A percentile compares a stretch with the other conserved stretches of the same genome.
Evolutionary conservation across 2,329 filamentous ascomycete species (phyloP).

Genomic region (Mariannaea elegans): DNA sequence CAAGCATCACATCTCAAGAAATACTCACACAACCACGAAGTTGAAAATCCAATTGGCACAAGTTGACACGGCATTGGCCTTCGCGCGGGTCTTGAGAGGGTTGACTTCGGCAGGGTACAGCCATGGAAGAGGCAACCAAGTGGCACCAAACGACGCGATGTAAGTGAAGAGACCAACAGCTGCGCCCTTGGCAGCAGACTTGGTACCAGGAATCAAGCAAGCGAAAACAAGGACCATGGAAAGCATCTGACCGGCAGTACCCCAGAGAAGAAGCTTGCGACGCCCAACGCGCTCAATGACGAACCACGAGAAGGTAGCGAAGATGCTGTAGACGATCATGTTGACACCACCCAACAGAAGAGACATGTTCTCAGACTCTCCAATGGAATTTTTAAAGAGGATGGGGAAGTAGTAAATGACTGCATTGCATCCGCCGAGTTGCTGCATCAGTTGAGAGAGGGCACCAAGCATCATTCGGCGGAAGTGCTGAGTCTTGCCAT

Average conservation of each 20-base stretch:
- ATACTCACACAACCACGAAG: conserved; percentile 56
- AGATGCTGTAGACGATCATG: conserved; percentile 65
- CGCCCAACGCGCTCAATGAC: conserved; percentile 58
- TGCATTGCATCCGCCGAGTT: conserved; percentile 66
- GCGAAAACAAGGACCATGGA: conserved; percentile 70
- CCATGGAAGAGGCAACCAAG: conserved; percentile 72
- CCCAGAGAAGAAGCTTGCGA: conserved; percentile 56
- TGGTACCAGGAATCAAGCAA: conserved; percentile 71
- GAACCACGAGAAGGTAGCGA: conserved; percentile 64
- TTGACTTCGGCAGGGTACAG: conserved; percentile 65
- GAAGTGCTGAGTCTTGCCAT: conserved; percentile 72
- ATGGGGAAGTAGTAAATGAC: conserved; percentile 71
- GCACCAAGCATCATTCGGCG: conserved; percentile 70
- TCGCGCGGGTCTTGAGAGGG: conserved; percentile 56
- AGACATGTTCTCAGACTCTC: conserved; percentile 52
- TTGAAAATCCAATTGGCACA: conserved; percentile 66
- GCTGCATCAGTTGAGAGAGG: conserved; percentile 69
- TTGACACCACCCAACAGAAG: conserved; percentile 61
- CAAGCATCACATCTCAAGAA: too few species aligned
- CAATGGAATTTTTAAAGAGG: conserved; percentile 53
- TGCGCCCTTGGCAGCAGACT: conserved; percentile 70
- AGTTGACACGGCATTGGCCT: conserved; percentile 64
- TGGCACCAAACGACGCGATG: conserved; percentile 74
- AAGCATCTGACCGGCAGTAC: conserved; percentile 57
- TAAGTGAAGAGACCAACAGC: conserved; percentile 75